Evolutionary conservation across 2,329 filamentous ascomycete genomes (phyloP).

Genomic region (Pseudogymnoascus sp.): DNA sequence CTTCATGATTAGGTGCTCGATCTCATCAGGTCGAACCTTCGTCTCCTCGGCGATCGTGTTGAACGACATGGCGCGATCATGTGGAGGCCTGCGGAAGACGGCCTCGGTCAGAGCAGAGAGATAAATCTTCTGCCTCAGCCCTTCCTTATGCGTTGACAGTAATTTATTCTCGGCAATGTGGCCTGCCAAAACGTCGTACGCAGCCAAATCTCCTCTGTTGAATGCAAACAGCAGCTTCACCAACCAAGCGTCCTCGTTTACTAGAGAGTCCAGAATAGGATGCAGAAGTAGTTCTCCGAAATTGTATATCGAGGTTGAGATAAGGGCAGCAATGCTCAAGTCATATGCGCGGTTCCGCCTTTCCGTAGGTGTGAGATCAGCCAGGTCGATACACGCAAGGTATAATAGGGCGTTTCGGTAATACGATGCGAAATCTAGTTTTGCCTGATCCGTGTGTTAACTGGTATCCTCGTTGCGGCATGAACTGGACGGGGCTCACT

Average conservation of each 20-base stretch:
- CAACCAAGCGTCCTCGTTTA: constrained; percentile 75
- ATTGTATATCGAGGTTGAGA: constrained; percentile 96
- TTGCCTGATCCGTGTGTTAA: constrained; percentile 41
- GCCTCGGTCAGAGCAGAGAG: constrained; percentile 92
- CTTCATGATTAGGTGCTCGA: constrained; percentile 98
- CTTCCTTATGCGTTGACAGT: constrained; percentile 68
- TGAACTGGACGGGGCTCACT: constrained; percentile 32
- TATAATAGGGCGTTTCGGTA: constrained; percentile 97
- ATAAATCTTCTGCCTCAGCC: constrained; percentile 95
- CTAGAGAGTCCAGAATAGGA: constrained; percentile 83
- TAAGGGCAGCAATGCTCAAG: constrained; percentile 81
- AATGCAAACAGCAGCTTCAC: constrained; percentile 95
- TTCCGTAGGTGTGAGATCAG: constrained; percentile 64
- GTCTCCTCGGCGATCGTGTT: constrained; percentile 82
- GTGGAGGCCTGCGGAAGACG: constrained; percentile 89
- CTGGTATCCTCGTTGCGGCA: background rate
- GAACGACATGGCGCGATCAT: constrained; percentile 93
- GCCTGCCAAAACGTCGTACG: constrained; percentile 74
- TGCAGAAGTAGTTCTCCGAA: constrained; percentile 98
- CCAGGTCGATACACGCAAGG: constrained; percentile 87
- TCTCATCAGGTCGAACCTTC: constrained; percentile 82
- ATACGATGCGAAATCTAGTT: constrained; percentile 89
- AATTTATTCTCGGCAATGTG: constrained; percentile 75
- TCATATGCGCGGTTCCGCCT: constrained; percentile 81
- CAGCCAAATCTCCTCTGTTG: constrained; percentile 85